Evolutionary conservation across 495 filamentous ascomycete species (phyloP).

Genomic region (Schizothecium vesticola): DNA sequence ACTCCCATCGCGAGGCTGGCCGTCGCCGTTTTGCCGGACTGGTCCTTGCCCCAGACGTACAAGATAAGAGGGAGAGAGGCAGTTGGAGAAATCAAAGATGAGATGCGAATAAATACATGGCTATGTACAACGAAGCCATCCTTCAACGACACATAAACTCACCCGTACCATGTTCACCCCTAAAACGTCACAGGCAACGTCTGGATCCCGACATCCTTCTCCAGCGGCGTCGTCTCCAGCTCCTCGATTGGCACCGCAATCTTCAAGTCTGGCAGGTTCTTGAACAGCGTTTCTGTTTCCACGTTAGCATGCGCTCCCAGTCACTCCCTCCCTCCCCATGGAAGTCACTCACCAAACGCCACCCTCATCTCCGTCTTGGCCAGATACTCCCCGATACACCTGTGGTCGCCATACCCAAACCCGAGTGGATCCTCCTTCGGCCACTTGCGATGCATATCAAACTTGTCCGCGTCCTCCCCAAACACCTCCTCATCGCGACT

Average conservation of each 20-base stretch:
- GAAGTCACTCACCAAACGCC: conserved; percentile 33
- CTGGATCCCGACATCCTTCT: conserved; percentile 36
- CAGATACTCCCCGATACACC: conserved; percentile 41
- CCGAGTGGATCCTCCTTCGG: conserved; percentile 34
- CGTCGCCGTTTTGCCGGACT: no score
- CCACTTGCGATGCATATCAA: conserved; percentile 40
- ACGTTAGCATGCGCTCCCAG: not conserved
- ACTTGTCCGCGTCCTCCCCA: conserved; percentile 29
- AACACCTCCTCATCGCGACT: conserved; percentile 45
- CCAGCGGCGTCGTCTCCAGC: conserved; percentile 32
- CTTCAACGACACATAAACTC: not conserved
- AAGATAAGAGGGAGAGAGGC: not conserved
- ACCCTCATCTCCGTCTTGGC: conserved; percentile 35
- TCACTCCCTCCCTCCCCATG: not conserved
- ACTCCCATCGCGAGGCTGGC: no score
- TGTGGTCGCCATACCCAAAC: conserved; percentile 40
- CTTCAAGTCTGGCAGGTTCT: conserved; percentile 30
- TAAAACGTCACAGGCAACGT: conserved; percentile 31
- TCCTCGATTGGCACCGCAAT: conserved; percentile 33
- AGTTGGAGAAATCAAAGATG: not conserved
- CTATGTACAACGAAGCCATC: not conserved
- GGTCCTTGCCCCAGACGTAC: no score
- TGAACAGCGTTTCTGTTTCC: conserved; percentile 26
- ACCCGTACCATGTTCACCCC: not conserved
- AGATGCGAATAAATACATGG: not conserved